Evolutionary conservation across 306 rosid species (phyloP), one percentile per base, ranked within the genome.

Genomic region (Quercus agrifolia): DNA sequence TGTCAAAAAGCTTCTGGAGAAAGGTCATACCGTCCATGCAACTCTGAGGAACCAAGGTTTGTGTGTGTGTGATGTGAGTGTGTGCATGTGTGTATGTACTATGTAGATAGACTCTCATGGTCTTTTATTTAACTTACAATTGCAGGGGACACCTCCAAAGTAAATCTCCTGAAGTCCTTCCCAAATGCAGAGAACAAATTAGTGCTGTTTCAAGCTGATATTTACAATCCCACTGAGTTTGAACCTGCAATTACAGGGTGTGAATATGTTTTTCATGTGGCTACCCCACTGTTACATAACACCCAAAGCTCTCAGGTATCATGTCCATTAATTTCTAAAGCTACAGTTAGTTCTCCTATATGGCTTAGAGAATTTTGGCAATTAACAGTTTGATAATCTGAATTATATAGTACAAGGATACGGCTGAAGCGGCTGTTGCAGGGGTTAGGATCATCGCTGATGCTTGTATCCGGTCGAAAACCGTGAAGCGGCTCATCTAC

Each of bases 401-500:
- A 49, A 51, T 35, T 35, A 25, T 62, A 44, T 75, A 87, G 94
- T 81, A 71, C 77, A 78, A 80, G 80, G 71, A 74, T 57, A 14
- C 69, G 2, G 51, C n/a, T 19, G 92, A 86, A 77, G 89, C 92
- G 12, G 83, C 87, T 68, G 30, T 80, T 56, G 88, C 70, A 0
- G 86, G 71, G 2, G 76, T 72, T 19, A 88, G 71, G 54, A 27
- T 41, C 38, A 86, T 90, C 12, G 91, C 73, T 1, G 35, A 7
- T 41, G 62, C 38, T 5, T 88, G 94, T 10, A 78, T 81, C 1
- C 72, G 76, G 20, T 76, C 85, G 0, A 73, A 67, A 71, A 90
- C 88, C 0, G 89, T 90, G 64, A 86, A 71, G 71, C 83, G 89
- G 1, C 75, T 90, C 20, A 90, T 88, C 56, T 90, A 90, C 85